Conservation (phyloP, 495 filamentous ascomycete species). For the Tuber borchii region DNA sequence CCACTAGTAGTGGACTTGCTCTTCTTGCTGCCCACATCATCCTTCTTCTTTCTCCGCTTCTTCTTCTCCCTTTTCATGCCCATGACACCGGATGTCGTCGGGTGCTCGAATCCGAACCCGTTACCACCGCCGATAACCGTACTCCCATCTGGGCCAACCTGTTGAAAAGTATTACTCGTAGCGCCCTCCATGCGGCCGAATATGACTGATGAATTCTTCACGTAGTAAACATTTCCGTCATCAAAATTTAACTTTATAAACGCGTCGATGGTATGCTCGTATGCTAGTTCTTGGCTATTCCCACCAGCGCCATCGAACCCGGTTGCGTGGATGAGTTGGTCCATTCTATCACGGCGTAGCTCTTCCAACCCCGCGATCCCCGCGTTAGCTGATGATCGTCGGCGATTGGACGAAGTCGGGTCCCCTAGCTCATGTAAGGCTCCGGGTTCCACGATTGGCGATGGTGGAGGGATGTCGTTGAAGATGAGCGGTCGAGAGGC, state of each 20-base stretch:
- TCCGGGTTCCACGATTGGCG: constrained; percentile 35
- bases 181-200: constrained; percentile 39
- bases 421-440: constrained; percentile 36
- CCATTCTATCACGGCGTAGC: constrained; percentile 17
- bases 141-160: constrained; percentile 37
- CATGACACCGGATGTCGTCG: constrained; percentile 31
- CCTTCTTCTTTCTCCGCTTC: constrained; percentile 41
- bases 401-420: constrained; percentile 17
- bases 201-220: constrained; percentile 35
- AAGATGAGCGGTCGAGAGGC: background rate
- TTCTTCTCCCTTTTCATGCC: constrained; percentile 38
- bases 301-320: constrained; percentile 4
- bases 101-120: constrained; percentile 30
- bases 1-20: constrained; percentile 23
- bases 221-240: constrained; percentile 41
- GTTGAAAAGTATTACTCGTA: constrained; percentile 23
- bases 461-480: constrained; percentile 25
- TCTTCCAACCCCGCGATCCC: constrained; percentile 40
- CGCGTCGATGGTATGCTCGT: constrained; percentile 35
- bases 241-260: constrained; percentile 41
- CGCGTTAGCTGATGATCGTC: constrained; percentile 35
- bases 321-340: constrained; percentile 35
- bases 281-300: background rate
- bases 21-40: background rate
- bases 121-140: constrained; percentile 31